A percentile compares a stretch with the other conserved stretches of the same genome.
phyloP scores from a whole-genome alignment of 2,329 filamentous ascomycete genomes.

The Fusarium goolgardi region DNA sequence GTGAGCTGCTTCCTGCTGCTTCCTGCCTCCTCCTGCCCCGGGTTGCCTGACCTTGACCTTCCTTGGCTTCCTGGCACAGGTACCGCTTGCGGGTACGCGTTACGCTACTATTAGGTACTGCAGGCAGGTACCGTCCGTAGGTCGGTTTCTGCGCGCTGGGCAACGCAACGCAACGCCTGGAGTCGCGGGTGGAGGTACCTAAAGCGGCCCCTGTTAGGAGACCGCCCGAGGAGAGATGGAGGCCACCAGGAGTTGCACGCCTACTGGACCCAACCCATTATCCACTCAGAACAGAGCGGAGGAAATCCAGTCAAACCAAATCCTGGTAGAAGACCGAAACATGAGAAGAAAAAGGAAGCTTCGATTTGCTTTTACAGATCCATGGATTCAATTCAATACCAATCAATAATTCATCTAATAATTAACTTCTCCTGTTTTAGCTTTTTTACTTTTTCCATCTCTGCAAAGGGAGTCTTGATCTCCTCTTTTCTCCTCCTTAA shows the following conservation, averaged over 20 bases:
- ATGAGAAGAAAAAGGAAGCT: slow-evolving; percentile 28
- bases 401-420: background rate
- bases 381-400: slow-evolving; percentile 9
- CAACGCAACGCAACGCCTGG: slow-evolving; percentile 33
- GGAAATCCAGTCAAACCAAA: slow-evolving; percentile 11
- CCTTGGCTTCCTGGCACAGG: slow-evolving; percentile 33
- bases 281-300: slow-evolving; percentile 21
- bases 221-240: slow-evolving; percentile 11
- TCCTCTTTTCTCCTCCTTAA: slow-evolving; percentile 2
- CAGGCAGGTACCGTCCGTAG: slow-evolving; percentile 30
- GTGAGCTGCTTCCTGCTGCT: slow-evolving; percentile 10
- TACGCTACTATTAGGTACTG: background rate
- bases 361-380: slow-evolving; percentile 31
- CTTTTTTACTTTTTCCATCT: slow-evolving; percentile 9
- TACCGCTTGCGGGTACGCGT: slow-evolving; percentile 36
- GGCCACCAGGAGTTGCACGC: slow-evolving; percentile 39
- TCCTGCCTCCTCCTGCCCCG: background rate
- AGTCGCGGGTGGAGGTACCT: slow-evolving; percentile 36
- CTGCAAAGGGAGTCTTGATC: background rate
- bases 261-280: slow-evolving; percentile 13
- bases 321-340: slow-evolving; percentile 19
- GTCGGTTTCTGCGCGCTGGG: slow-evolving; percentile 21
- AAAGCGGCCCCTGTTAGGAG: slow-evolving; percentile 37
- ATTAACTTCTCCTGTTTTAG: background rate
- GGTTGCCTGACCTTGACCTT: slow-evolving; percentile 13